phyloP scores from a whole-genome alignment of 257 asterid genomes.

The Datura wrightii region DNA sequence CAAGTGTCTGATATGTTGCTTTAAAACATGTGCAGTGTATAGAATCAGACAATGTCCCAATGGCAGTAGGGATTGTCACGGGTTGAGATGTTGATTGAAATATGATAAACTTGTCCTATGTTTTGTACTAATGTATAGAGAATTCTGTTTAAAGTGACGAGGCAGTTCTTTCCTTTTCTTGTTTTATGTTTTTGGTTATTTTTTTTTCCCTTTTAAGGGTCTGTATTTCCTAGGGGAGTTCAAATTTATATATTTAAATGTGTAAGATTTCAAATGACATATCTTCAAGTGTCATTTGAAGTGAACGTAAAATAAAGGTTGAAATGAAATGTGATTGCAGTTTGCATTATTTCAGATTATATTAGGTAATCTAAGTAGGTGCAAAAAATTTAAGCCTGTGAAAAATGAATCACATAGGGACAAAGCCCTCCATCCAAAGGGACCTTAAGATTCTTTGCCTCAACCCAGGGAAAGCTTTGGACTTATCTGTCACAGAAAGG shows the following conservation, averaged over 20 bases:
- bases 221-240: background rate
- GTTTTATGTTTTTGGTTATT: background rate
- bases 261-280: background rate
- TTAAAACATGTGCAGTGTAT: constrained; percentile 47
- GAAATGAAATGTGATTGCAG: background rate
- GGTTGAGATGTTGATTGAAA: constrained; percentile 39
- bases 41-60: constrained; percentile 39
- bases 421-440: constrained; percentile 19
- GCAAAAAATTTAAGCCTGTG: constrained; percentile 27
- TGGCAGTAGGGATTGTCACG: constrained; percentile 41
- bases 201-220: background rate
- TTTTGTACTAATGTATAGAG: constrained; percentile 26
- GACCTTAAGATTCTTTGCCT: constrained; percentile 46
- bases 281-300: background rate
- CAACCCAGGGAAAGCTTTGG: constrained; percentile 50
- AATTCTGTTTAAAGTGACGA: background rate
- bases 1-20: constrained; percentile 26
- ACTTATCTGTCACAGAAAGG: constrained; percentile 57
- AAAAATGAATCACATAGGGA: background rate
- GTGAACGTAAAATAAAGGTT: background rate
- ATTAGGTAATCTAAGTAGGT: constrained; percentile 12
- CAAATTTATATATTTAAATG: background rate
- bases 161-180: background rate
- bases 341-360: background rate
- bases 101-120: constrained; percentile 34